These are phyloP conservation scores for Aphanoascus verrucosus DNA, from an alignment of 2,329 filamentous ascomycete genomes.

Conservation along the genomic window DNA sequence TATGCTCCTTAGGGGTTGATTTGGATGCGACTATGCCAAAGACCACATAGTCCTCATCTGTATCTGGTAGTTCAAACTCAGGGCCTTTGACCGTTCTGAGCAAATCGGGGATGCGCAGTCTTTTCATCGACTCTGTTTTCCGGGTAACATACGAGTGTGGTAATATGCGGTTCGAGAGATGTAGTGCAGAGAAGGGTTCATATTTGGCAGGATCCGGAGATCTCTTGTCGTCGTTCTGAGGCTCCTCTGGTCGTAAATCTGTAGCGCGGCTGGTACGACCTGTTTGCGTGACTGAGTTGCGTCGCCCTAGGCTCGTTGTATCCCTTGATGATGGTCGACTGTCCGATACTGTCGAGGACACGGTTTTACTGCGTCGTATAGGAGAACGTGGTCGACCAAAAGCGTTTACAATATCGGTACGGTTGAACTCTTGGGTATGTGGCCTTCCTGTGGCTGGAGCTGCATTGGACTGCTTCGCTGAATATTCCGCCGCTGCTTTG, in stretches of 20 bases:
- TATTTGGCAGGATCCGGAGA: constrained; percentile 52
- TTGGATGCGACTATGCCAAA: constrained; percentile 82
- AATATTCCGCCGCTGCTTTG: constrained; percentile 30
- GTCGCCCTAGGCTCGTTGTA: not conserved
- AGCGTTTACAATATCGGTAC: constrained; percentile 48
- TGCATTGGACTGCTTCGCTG: constrained; percentile 17
- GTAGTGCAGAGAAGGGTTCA: constrained; percentile 75
- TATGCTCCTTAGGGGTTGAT: constrained; percentile 61
- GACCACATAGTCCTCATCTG: constrained; percentile 81
- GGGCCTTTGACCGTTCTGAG: constrained; percentile 72
- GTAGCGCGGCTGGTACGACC: not conserved
- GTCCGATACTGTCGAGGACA: constrained; percentile 21
- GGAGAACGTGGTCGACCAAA: constrained; percentile 22
- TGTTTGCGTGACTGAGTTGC: not conserved
- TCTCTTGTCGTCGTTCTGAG: constrained; percentile 14
- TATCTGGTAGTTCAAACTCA: constrained; percentile 65
- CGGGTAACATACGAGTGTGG: constrained; percentile 71
- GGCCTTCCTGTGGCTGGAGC: constrained; percentile 38
- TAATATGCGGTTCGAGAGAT: constrained; percentile 71
- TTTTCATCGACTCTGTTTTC: constrained; percentile 65
- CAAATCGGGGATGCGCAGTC: constrained; percentile 68
- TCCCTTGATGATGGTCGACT: constrained; percentile 3
- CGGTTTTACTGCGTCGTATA: constrained; percentile 29
- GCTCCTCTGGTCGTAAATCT: not conserved
- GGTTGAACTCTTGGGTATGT: constrained; percentile 45